Percentiles rank a stretch among this genome's conserved stretches.
Evolutionary conservation across 495 filamentous ascomycete genomes (phyloP).

Genomic region (Penicillium herquei): DNA sequence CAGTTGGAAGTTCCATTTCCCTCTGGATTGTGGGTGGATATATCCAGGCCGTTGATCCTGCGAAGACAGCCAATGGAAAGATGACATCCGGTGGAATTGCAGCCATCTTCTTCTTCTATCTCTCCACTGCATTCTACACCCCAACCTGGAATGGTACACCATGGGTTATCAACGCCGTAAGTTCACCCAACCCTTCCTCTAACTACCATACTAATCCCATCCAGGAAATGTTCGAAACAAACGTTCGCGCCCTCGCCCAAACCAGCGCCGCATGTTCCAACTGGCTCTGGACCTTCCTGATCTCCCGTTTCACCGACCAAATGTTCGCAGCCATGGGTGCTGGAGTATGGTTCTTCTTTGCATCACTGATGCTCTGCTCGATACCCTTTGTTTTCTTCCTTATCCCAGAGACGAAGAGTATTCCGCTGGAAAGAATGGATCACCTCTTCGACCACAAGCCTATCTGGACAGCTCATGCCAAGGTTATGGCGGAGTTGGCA

Average conservation of each 20-base stretch:
- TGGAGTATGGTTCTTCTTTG: constrained; percentile 77
- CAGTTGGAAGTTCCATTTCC: constrained; percentile 62
- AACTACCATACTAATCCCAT: constrained; percentile 1
- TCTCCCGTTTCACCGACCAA: constrained; percentile 67
- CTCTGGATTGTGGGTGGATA: constrained; percentile 74
- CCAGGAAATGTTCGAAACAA: constrained; percentile 61
- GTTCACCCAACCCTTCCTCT: no score
- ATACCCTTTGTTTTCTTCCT: constrained; percentile 65
- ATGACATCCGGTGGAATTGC: constrained; percentile 59
- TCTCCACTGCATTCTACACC: constrained; percentile 78
- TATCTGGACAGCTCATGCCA: constrained; percentile 49
- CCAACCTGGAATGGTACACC: constrained; percentile 73
- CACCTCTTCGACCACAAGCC: constrained; percentile 57
- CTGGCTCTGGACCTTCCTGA: constrained; percentile 75
- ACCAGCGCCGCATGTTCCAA: constrained; percentile 65
- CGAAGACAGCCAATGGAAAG: constrained; percentile 27
- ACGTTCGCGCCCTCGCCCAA: constrained; percentile 62
- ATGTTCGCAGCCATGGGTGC: constrained; percentile 69
- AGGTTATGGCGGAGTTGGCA: constrained; percentile 25
- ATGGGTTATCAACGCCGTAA: constrained; percentile 58
- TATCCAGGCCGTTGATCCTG: constrained; percentile 59
- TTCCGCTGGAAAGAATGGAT: constrained; percentile 49
- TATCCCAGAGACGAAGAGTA: constrained; percentile 63
- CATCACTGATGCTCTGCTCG: constrained; percentile 63
- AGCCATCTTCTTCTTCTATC: constrained; percentile 76